phyloP scores from a whole-genome alignment of 1,284 basidiomycete species.

The Boletus semigastroideus region DNA sequence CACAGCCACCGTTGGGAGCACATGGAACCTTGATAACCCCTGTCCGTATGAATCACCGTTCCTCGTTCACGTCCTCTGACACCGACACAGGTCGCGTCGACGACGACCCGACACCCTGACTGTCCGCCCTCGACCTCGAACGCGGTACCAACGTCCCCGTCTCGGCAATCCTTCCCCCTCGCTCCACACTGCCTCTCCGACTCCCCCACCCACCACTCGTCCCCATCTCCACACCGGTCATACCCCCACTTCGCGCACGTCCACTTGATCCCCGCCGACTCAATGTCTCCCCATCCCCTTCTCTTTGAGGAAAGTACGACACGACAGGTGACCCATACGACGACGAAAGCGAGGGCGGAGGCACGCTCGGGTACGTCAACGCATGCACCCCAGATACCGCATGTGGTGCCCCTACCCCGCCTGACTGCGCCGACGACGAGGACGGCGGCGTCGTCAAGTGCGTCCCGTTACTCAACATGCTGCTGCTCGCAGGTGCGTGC shows the following conservation, averaged over 20 bases:
- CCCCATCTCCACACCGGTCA: constrained; percentile 39
- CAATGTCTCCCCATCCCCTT: constrained; percentile 14
- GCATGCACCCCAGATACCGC: constrained; percentile 30
- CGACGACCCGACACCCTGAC: constrained; percentile 29
- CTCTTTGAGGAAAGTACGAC: constrained; percentile 45
- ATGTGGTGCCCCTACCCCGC: constrained; percentile 33
- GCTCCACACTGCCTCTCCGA: constrained; percentile 57
- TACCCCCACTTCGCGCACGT: constrained; percentile 39
- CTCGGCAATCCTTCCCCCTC: constrained; percentile 64
- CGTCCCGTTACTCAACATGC: constrained; percentile 56
- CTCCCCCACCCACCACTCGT: constrained; percentile 39
- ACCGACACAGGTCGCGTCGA: neutral
- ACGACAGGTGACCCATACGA: constrained; percentile 64
- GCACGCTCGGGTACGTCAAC: constrained; percentile 64
- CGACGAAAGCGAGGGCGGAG: constrained; percentile 65
- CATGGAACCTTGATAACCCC: too few relatives aligned
- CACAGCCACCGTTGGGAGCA: neutral
- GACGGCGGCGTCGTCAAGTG: constrained; percentile 67
- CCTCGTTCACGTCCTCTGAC: constrained; percentile 1
- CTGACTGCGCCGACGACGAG: constrained; percentile 49
- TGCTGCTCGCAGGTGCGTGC: constrained; percentile 39
- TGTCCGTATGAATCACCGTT: too few relatives aligned
- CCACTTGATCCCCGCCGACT: constrained; percentile 52
- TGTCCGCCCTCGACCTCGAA: constrained; percentile 43
- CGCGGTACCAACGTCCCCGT: constrained; percentile 51